Percentiles rank a stretch among this genome's conserved stretches.
phyloP scores from a whole-genome alignment of 2,329 filamentous ascomycete species.

The Venturia carpophila region DNA sequence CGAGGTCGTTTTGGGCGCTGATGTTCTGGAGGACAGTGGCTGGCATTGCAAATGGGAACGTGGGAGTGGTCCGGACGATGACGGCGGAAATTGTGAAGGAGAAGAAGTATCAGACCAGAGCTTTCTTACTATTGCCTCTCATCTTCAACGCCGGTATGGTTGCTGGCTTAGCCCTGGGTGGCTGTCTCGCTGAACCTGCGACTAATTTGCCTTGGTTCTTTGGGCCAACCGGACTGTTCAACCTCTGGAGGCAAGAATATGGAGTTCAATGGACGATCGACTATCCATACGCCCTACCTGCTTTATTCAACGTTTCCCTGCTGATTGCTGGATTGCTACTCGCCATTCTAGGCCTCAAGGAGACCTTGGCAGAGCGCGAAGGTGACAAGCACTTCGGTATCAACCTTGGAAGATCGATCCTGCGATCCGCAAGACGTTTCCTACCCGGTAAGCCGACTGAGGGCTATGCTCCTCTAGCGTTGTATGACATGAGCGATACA shows the following conservation, averaged over 20 bases:
- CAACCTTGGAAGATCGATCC: constrained; percentile 15
- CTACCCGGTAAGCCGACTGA: constrained; percentile 23
- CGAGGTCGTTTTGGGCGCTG: constrained; percentile 48
- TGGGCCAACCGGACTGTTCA: constrained; percentile 35
- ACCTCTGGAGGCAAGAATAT: constrained; percentile 25
- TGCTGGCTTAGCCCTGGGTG: constrained; percentile 29
- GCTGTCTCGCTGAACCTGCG: constrained; percentile 39
- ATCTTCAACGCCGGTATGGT: constrained; percentile 41
- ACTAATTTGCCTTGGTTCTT: constrained; percentile 38
- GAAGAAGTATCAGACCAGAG: constrained; percentile 45
- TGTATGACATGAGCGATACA: constrained; percentile 23
- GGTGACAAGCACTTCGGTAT: constrained; percentile 15
- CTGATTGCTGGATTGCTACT: constrained; percentile 28
- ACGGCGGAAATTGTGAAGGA: constrained; percentile 53
- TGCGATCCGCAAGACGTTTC: constrained; percentile 20
- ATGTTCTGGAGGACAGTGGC: constrained; percentile 51
- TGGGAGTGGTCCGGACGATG: constrained; percentile 55
- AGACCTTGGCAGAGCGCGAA: constrained; percentile 34
- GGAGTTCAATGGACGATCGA: constrained; percentile 36
- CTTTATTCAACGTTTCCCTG: constrained; percentile 34
- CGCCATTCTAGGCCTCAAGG: constrained; percentile 30
- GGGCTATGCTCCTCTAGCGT: constrained; percentile 9
- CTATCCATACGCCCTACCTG: constrained; percentile 48
- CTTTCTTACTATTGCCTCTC: constrained; percentile 45
- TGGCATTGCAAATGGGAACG: constrained; percentile 53